Percentiles rank a stretch among this genome's conserved stretches.
These are phyloP conservation scores for Datisca glomerata DNA, from an alignment of 306 rosid species.

Conservation along the genomic window DNA sequence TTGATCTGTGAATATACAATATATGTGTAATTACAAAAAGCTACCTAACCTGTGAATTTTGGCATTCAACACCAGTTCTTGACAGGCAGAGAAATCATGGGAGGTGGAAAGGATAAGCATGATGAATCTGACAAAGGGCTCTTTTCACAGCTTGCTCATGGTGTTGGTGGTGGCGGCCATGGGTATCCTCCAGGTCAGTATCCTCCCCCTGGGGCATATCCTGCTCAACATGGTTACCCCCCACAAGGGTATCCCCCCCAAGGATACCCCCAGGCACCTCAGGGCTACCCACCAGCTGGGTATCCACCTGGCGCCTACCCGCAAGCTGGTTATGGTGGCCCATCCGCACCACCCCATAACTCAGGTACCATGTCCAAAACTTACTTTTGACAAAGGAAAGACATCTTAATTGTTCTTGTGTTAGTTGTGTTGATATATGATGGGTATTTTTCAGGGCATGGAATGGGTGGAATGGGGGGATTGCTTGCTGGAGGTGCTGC, in stretches of 20 bases:
- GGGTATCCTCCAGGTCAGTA: constrained; percentile 21
- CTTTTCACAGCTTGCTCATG: constrained; percentile 31
- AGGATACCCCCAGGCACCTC: constrained; percentile 21
- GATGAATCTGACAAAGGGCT: constrained; percentile 60
- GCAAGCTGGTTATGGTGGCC: constrained; percentile 12
- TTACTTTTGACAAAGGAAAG: neutral
- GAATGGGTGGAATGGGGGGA: constrained; percentile 39
- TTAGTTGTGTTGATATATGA: neutral
- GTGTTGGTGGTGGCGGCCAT: constrained; percentile 14
- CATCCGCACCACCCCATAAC: constrained; percentile 36
- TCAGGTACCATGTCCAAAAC: constrained; percentile 18
- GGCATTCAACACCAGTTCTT: neutral
- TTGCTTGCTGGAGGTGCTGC: constrained; percentile 80
- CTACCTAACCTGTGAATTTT: constrained; percentile 4
- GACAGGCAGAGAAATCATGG: constrained; percentile 30
- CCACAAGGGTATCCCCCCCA: constrained; percentile 14
- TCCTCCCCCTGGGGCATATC: constrained; percentile 9
- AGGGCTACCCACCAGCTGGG: constrained; percentile 26
- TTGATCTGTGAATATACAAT: too few relatives aligned
- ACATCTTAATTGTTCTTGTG: neutral
- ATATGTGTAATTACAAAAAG: too few relatives aligned
- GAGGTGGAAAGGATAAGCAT: constrained; percentile 61
- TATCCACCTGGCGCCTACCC: constrained; percentile 48
- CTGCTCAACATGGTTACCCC: constrained; percentile 18
- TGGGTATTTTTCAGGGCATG: constrained; percentile 30